A percentile compares a stretch with the other conserved stretches of the same genome.
Evolutionary conservation across 352 stramenopile genomes (phyloP).

Genomic region (Phytophthora sp.): DNA sequence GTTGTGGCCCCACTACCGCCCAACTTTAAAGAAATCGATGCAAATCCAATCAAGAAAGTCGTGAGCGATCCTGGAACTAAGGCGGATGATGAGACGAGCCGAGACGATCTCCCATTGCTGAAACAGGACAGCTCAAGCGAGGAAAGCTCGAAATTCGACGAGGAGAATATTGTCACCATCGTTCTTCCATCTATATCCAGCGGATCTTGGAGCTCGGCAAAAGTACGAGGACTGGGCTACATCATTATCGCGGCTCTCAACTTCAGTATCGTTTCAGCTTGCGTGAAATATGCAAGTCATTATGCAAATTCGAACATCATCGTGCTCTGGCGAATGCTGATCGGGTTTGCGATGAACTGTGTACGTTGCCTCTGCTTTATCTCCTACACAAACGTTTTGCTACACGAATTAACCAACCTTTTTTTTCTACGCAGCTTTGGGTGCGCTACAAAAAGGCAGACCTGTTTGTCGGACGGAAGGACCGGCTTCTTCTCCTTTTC

Average conservation of each 20-base stretch:
- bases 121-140: constrained; percentile 1
- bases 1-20: constrained; percentile 18
- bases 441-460: constrained; percentile 42
- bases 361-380: constrained; percentile 24
- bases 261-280: constrained; percentile 64
- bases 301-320: constrained; percentile 52
- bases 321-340: constrained; percentile 58
- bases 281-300: constrained; percentile 58
- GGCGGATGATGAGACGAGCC: not conserved
- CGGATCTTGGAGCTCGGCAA: constrained; percentile 15
- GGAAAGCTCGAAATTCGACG: constrained; percentile 10
- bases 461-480: constrained; percentile 38
- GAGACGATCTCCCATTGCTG: constrained; percentile 27
- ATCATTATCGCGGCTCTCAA: constrained; percentile 56
- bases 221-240: constrained; percentile 40
- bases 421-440: constrained; percentile 29
- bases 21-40: not conserved
- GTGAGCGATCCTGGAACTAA: not conserved
- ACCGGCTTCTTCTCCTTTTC: constrained; percentile 45
- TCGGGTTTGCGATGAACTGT: constrained; percentile 54
- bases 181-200: constrained; percentile 9
- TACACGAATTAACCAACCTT: not conserved
- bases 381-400: not conserved
- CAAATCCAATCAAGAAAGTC: constrained; percentile 4
- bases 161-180: constrained; percentile 9